Base-by-base conservation (phyloP, 768 basidiomycete species). In the Bullera alba region DNA sequence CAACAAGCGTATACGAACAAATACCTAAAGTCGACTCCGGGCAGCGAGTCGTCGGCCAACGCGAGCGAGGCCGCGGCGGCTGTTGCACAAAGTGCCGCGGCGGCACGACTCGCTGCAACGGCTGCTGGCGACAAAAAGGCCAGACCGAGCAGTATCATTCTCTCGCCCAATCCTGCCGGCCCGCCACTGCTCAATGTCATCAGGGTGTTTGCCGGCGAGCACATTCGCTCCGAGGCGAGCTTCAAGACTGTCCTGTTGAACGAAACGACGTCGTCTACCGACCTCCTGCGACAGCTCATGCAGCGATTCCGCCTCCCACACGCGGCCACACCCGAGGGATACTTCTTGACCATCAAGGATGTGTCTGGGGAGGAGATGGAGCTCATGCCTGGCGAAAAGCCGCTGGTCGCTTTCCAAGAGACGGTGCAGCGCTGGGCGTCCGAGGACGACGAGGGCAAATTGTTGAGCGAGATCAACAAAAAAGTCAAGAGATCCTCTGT, bases 171-270 rank as follows among this genome's bases (percentile, higher is more conserved):
- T 75, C 79, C 63, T 82, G 85, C 61, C 82, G 81, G 81, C 2
- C 62, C 86, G 3, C 87, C 86, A 0, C 84, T 91, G 47, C 79
- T 99, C 48, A 95, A 85, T 61, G 95, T 99, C 54, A 84, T 99
- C 44, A 86, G 95, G 22, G 83, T 99, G 32, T 99, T 99, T 66
- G 92, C 93, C 0, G 95, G 93, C 25, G 82, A 85, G 58, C 79
- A 87, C 58, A 69, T 97, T 56, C 83, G 90, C 69, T 88, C 90
- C 0, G 92, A 97, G 61, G 89, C 91, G 2, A 95, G 93, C 4
- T 99, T 99, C 79, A 97, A 97, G 76, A 97, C 95, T 5, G 95
- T 93, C 1, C 75, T 97, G 16, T 79, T 97, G 49, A 96, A 92
- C 63, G 76, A 85, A 4, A 83, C 82, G 0, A 96, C 93, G 0